These are phyloP conservation scores for Boletus eberwhitei DNA, from an alignment of 768 basidiomycete species.

Conservation along the genomic window DNA sequence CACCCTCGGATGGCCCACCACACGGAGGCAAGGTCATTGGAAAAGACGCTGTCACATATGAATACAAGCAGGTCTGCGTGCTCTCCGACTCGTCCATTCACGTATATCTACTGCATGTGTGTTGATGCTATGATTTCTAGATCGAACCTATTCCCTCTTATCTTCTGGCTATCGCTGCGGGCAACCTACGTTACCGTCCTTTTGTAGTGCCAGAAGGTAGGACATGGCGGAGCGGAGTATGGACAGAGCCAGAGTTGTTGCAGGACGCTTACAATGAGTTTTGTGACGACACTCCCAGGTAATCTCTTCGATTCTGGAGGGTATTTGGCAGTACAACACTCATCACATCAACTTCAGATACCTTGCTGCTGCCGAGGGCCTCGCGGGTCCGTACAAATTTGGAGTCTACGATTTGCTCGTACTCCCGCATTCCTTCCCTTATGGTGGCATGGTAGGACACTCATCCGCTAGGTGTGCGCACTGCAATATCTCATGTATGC, in stretches of 20 bases:
- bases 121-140: constrained; percentile 36
- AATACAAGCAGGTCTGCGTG: constrained; percentile 68
- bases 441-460: constrained; percentile 72
- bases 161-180: constrained; percentile 87
- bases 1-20: constrained; percentile 62
- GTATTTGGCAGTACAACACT: not conserved
- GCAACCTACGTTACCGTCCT: constrained; percentile 71
- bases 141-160: constrained; percentile 86
- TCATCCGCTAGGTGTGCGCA: not conserved
- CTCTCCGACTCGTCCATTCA: not conserved
- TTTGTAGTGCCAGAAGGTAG: constrained; percentile 61
- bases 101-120: too few relatives aligned
- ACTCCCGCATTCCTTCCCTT: constrained; percentile 89
- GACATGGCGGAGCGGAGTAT: constrained; percentile 80
- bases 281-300: constrained; percentile 79
- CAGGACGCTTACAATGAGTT: constrained; percentile 86
- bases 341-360: constrained; percentile 45
- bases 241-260: constrained; percentile 86
- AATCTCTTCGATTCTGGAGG: not conserved
- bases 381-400: constrained; percentile 75
- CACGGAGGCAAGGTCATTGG: constrained; percentile 76
- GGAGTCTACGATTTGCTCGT: constrained; percentile 88
- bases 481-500: not conserved
- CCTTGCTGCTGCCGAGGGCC: constrained; percentile 64
- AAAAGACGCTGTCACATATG: constrained; percentile 68